Conservation (phyloP, 306 rosid species). For the Vicia sativa region DNA sequence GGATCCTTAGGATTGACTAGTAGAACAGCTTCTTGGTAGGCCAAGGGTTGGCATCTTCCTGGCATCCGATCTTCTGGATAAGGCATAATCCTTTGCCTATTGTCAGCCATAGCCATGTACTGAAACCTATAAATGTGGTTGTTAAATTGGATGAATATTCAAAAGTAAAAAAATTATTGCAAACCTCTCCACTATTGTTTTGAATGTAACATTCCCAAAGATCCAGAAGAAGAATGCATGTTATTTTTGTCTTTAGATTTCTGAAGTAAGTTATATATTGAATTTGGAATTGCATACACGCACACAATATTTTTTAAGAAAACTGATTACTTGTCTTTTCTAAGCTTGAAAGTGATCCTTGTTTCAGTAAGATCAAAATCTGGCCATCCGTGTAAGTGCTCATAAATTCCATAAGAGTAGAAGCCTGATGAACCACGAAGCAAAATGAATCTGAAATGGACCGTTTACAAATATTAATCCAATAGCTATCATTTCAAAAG, state of each 20-base stretch:
- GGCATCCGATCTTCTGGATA: constrained; percentile 80
- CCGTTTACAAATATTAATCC: constrained; percentile 33
- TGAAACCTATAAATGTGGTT: constrained; percentile 65
- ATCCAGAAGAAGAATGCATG: constrained; percentile 3
- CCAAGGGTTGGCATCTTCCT: constrained; percentile 65
- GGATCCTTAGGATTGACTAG: constrained; percentile 74
- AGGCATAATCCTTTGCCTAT: constrained; percentile 79
- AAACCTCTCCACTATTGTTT: constrained; percentile 47
- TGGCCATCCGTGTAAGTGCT: constrained; percentile 84
- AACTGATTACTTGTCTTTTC: constrained; percentile 70
- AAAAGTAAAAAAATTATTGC: constrained; percentile 32
- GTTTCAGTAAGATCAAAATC: constrained; percentile 77
- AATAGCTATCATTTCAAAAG: constrained; percentile 23
- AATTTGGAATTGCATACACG: constrained; percentile 8
- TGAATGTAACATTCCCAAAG: constrained; percentile 30
- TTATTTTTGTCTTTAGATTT: constrained; percentile 19
- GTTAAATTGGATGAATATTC: constrained; percentile 43
- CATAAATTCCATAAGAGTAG: constrained; percentile 86
- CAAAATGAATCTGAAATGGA: constrained; percentile 68
- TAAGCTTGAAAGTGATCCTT: constrained; percentile 82
- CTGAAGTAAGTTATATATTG: constrained; percentile 16
- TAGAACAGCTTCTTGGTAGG: constrained; percentile 68
- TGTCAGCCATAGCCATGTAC: constrained; percentile 89
- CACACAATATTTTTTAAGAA: background rate
- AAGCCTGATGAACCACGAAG: constrained; percentile 85